phyloP scores from a whole-genome alignment of 2,329 filamentous ascomycete species.

The Alternaria sp. region DNA sequence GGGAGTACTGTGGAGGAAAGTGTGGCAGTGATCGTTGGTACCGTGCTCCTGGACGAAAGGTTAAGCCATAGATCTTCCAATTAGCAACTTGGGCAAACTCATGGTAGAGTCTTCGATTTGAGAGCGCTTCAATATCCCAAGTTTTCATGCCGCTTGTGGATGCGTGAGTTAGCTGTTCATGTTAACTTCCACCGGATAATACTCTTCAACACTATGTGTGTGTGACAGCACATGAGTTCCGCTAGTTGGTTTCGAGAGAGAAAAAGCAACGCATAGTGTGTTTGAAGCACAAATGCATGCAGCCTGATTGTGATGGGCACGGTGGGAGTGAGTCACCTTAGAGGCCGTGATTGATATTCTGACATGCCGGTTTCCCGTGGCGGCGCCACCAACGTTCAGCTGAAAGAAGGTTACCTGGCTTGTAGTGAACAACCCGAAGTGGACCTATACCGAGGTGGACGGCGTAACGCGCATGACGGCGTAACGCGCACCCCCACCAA shows the following conservation, averaged over 20 bases:
- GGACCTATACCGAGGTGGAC: too few species aligned
- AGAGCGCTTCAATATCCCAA: background rate
- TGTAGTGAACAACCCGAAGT: background rate
- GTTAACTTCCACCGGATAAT: background rate
- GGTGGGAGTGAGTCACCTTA: background rate
- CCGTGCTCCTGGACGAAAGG: background rate
- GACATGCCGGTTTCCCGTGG: background rate
- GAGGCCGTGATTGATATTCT: conserved; percentile 1
- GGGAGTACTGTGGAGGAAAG: too few species aligned
- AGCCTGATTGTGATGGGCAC: background rate
- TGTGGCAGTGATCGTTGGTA: background rate
- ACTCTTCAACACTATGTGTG: background rate
- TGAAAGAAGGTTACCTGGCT: background rate
- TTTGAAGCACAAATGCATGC: background rate
- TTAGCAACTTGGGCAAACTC: background rate
- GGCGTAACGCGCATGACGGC: too few species aligned
- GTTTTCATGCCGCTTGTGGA: background rate
- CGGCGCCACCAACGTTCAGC: background rate
- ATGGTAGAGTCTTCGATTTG: background rate
- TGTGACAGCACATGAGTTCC: background rate
- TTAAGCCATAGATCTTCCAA: background rate
- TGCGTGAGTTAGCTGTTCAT: background rate
- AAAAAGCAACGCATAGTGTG: background rate
- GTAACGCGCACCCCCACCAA: too few species aligned
- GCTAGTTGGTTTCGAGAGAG: background rate